phyloP scores from a whole-genome alignment of 768 basidiomycete species.

The Gloeophyllum trabeum region DNA sequence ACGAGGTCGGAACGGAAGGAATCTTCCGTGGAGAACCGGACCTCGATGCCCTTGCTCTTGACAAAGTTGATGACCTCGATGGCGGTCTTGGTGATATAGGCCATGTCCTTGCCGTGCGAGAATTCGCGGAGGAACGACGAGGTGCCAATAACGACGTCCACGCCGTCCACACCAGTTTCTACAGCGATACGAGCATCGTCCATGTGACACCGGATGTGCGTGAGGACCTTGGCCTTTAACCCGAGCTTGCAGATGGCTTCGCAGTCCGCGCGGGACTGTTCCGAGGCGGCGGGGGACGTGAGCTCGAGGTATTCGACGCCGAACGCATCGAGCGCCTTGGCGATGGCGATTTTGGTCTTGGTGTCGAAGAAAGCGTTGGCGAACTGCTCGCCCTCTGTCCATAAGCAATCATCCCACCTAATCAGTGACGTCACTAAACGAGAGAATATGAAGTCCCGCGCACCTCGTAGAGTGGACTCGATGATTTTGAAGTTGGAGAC shows the following conservation, averaged over 20 bases:
- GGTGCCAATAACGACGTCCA: slow-evolving; percentile 98
- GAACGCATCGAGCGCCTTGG: slow-evolving; percentile 95
- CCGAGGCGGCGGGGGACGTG: slow-evolving; percentile 94
- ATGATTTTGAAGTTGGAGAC: slow-evolving; percentile 93
- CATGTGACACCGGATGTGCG: slow-evolving; percentile 99
- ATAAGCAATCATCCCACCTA: slow-evolving; percentile 6
- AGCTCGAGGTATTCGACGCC: slow-evolving; percentile 99
- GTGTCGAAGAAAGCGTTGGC: slow-evolving; percentile 99
- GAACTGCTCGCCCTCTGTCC: slow-evolving; percentile 92
- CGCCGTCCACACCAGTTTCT: slow-evolving; percentile 98
- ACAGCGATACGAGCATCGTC: slow-evolving; percentile 97
- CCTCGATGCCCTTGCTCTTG: slow-evolving; percentile 99
- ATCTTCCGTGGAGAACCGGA: slow-evolving; percentile 99
- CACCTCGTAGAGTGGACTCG: slow-evolving; percentile 91
- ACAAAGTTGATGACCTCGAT: slow-evolving; percentile 98
- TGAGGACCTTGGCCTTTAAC: slow-evolving; percentile 91
- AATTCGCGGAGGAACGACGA: slow-evolving; percentile 99
- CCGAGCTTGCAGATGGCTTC: slow-evolving; percentile 99
- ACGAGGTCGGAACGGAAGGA: slow-evolving; percentile 99
- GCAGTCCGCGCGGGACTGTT: slow-evolving; percentile 89
- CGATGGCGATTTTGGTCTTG: slow-evolving; percentile 99
- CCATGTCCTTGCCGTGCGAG: slow-evolving; percentile 99
- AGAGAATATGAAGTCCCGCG: too few relatives aligned
- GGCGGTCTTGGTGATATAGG: slow-evolving; percentile 98
- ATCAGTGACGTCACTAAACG: neutral